Percentiles rank a stretch among this genome's conserved stretches.
Evolutionary conservation across 1,139 yeast genomes (phyloP).

Genomic region (Geotrichum cucujoidarum): DNA sequence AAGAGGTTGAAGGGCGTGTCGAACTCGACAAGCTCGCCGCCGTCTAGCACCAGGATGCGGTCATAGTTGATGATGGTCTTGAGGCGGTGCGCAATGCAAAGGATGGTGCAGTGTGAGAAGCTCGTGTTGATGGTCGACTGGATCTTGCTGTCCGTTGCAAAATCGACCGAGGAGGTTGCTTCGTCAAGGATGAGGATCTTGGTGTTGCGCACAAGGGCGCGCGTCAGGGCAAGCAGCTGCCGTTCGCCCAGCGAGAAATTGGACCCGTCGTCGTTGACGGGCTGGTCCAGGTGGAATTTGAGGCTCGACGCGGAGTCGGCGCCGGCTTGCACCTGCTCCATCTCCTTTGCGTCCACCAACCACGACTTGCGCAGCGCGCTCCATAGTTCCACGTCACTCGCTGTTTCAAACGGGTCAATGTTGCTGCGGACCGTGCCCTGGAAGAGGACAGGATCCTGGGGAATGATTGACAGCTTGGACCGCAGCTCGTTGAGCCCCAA

Average conservation of each 20-base stretch:
- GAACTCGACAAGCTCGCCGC: constrained; percentile 64
- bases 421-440: constrained; percentile 61
- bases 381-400: constrained; percentile 51
- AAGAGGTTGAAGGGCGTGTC: constrained; percentile 56
- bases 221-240: constrained; percentile 67
- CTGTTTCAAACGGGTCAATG: constrained; percentile 55
- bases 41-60: constrained; percentile 60
- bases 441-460: constrained; percentile 72
- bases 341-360: constrained; percentile 57
- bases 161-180: constrained; percentile 79
- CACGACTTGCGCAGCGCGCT: constrained; percentile 78
- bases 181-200: constrained; percentile 68
- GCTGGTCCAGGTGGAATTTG: constrained; percentile 53
- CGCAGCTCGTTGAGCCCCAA: constrained; percentile 57
- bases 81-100: constrained; percentile 78
- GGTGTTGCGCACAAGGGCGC: constrained; percentile 62
- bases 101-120: constrained; percentile 60
- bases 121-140: constrained; percentile 67
- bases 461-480: constrained; percentile 59
- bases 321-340: constrained; percentile 45
- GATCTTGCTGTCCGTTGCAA: constrained; percentile 67
- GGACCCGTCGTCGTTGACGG: constrained; percentile 64
- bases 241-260: constrained; percentile 75
- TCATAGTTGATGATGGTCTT: constrained; percentile 82
- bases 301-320: constrained; percentile 29